Conservation (phyloP, 2,329 filamentous ascomycete genomes). For the Rhinocladiella similis region DNA sequence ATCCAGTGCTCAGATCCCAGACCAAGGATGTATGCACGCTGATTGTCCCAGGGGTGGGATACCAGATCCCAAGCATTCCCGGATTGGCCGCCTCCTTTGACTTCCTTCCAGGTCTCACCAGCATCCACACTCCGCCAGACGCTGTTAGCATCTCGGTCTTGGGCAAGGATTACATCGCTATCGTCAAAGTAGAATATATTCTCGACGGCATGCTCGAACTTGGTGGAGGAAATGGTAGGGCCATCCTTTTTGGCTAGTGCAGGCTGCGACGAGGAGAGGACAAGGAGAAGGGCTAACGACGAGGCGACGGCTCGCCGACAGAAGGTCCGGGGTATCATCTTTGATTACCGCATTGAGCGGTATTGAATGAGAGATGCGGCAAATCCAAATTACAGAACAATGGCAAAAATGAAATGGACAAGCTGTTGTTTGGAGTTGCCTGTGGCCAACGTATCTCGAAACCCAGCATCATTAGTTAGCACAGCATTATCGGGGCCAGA, state of each 20-base stretch:
- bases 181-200: conserved; percentile 89
- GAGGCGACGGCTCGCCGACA: conserved; percentile 20
- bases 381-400: conserved; percentile 8
- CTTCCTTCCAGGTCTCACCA: conserved; percentile 70
- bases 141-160: conserved; percentile 63
- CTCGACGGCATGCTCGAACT: conserved; percentile 66
- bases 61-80: conserved; percentile 63
- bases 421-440: conserved; percentile 18
- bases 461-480: neutral
- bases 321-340: conserved; percentile 26
- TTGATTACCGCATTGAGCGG: conserved; percentile 23
- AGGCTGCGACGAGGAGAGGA: conserved; percentile 17
- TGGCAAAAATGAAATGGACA: conserved; percentile 11
- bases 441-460: conserved; percentile 12
- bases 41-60: conserved; percentile 76
- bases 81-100: conserved; percentile 62
- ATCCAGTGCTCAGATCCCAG: conserved; percentile 71
- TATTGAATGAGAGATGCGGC: neutral
- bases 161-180: conserved; percentile 76
- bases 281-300: conserved; percentile 22
- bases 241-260: conserved; percentile 57
- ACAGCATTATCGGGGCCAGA: neutral
- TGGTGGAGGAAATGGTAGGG: conserved; percentile 65
- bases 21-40: conserved; percentile 79
- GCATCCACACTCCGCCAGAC: conserved; percentile 80